Percentiles rank a stretch among this genome's conserved stretches.
These are phyloP conservation scores for Backusella westeae DNA, from an alignment of 192 early-diverging fungal genomes.

Conservation along the genomic window DNA sequence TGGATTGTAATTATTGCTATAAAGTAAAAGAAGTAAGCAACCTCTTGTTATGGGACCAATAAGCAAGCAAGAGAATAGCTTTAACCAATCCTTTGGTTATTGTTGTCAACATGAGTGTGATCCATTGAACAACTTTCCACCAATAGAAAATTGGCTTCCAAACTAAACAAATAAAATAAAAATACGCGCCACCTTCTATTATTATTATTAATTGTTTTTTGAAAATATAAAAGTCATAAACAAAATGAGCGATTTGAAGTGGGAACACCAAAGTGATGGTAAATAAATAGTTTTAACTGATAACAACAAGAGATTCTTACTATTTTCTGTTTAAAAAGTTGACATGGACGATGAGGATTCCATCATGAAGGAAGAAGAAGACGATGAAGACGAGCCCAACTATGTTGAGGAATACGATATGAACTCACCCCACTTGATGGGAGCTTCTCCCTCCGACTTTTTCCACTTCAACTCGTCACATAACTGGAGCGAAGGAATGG, in stretches of 20 bases:
- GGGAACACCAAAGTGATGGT: neutral
- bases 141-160: neutral
- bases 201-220: neutral
- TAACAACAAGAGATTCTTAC: too few relatives aligned
- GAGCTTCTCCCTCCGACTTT: neutral
- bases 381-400: neutral
- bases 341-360: constrained; percentile 10
- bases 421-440: neutral
- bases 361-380: constrained; percentile 4
- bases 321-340: neutral
- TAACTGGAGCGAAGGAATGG: neutral
- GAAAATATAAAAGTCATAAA: neutral
- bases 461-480: neutral
- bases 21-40: too few relatives aligned
- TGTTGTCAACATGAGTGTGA: too few relatives aligned
- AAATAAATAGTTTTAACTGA: neutral
- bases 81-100: too few relatives aligned
- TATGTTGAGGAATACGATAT: neutral
- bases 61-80: too few relatives aligned
- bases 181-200: neutral
- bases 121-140: neutral
- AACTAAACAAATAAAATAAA: too few relatives aligned
- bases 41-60: too few relatives aligned
- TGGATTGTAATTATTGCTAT: too few relatives aligned
- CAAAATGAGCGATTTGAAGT: neutral